Base-by-base conservation (phyloP, 2,329 filamentous ascomycete species). In the Fusarium paranaense region DNA sequence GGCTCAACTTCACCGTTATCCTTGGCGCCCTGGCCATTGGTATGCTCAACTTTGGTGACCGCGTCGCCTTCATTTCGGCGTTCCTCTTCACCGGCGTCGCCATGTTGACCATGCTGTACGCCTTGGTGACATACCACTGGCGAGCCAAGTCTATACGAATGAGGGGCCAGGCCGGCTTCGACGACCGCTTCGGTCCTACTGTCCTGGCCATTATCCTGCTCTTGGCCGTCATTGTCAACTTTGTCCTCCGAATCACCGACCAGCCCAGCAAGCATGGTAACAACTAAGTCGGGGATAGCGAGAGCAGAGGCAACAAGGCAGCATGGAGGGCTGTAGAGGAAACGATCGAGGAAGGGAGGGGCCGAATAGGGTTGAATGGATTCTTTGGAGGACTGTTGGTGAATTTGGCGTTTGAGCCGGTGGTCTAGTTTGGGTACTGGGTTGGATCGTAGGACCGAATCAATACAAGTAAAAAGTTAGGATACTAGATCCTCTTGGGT, bases 1-100 rank as follows among this genome's bases (percentile, higher is more conserved):
- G 97, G 97, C 94, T 99, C 81, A 99, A 99, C 90, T 98, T 98
- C 89, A 98, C 95, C 83, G 95, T 99, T 81, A 96, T 99, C 85
- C 93, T 99, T 71, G 97, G 97, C 81, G 97, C 97, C 74, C 92
- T 99, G 60, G 96, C 97, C 76, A 94, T 99, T 78, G 97, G 97
- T 78, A 95, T 99, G 82, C 92, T 99, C 80, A 99, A 99, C 88
- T 99, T 99, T 80, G 97, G 97, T 82, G 97, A 99, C 85, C 92
- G 92, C 74, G 91, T 97, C 65, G 96, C 96, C 79, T 97, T 97
- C 82, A 98, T 98, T 84, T 96, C 93, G 71, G 95, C 97, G 65
- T 95, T 94, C 62, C 88, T 98, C 62, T 99, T 99, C 87, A 98
- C 97, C 1, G 87, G 95, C 77, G 96, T 99, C 64, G 95, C 96